Evolutionary conservation across 2,329 filamentous ascomycete genomes (phyloP), one percentile per base, ranked within the genome.

Genomic region (Claviceps fusiformis): DNA sequence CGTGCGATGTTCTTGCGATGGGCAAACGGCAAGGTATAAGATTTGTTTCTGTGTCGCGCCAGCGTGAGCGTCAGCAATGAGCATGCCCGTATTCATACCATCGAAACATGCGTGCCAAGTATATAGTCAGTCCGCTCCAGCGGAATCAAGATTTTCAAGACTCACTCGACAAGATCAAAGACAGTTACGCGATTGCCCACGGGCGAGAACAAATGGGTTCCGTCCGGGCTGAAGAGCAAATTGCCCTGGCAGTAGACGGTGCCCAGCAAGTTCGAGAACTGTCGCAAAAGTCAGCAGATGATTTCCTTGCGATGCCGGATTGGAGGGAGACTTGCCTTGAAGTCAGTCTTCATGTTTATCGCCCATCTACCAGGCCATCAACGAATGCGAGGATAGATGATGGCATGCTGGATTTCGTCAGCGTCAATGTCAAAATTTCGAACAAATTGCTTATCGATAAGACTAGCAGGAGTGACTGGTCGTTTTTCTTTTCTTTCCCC

Each of bases 161-260:
- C 79, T 64, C 80, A 95, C 90, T 97, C 91, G 65, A 96, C 87
- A 49, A 98, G 78, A 69, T 98, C 92, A 71, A 98, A 98, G 54
- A 97, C 87, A 1, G 92, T 89, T 58, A 98, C 90, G 67, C 90
- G 80, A 73, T 97, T 98, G 68, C 93, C 93, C 54, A 98, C 93
- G 8, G 93, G 95, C 48, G 93, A 98, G 65, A 95, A 88, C 61
- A 98, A 80, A 73, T 89, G 92, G 64, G 89, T 93, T 68, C 95
- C 95, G 80, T 98, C 92, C 58, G 91, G 89, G 64, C 89, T 95
- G 76, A 95, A 98, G 68, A 96, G 80, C 66, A 98, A 81, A 70
- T 97, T 98, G 73, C 95, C 93, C 81, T 91, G 89, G 75, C 90
- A 89, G 77, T 97, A 98, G 68, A 98, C 93, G 63, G 93, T 98